Evolutionary conservation across 1,284 basidiomycete species (phyloP).

Genomic region (Microstroma glucosiphilum): DNA sequence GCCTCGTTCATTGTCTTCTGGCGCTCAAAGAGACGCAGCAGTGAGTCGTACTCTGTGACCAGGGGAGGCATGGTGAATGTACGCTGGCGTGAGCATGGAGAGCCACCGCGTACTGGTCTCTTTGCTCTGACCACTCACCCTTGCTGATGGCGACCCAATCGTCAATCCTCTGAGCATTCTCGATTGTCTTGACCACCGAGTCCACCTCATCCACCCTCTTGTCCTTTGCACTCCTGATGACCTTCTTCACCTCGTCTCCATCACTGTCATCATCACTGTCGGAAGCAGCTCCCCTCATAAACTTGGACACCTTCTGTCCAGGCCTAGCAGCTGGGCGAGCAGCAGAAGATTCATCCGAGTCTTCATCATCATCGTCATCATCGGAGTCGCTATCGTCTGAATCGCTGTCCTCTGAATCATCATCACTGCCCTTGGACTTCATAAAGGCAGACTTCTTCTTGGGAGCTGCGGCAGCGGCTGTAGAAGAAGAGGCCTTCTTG

Average conservation of each 20-base stretch:
- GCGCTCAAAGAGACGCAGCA: slow-evolving; percentile 79
- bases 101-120: too few relatives aligned
- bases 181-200: slow-evolving; percentile 76
- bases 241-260: slow-evolving; percentile 61
- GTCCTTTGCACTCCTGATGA: slow-evolving; percentile 78
- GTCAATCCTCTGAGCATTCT: slow-evolving; percentile 83
- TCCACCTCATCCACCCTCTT: slow-evolving; percentile 84
- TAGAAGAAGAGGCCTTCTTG: slow-evolving; percentile 20
- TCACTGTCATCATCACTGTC: slow-evolving; percentile 63
- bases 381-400: slow-evolving; percentile 32
- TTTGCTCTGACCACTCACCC: slow-evolving; percentile 57
- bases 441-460: slow-evolving; percentile 11
- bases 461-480: slow-evolving; percentile 12
- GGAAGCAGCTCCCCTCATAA: slow-evolving; percentile 46
- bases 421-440: slow-evolving; percentile 3
- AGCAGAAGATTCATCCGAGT: slow-evolving; percentile 16
- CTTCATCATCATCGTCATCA: slow-evolving; percentile 34
- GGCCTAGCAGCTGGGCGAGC: slow-evolving; percentile 18
- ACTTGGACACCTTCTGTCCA: slow-evolving; percentile 40
- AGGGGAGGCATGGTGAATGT: not conserved
- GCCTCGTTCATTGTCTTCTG: slow-evolving; percentile 78
- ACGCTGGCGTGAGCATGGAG: slow-evolving; percentile 2
- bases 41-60: slow-evolving; percentile 83
- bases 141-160: slow-evolving; percentile 91
- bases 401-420: slow-evolving; percentile 22